A percentile compares a stretch with the other conserved stretches of the same genome.
Conservation (phyloP, 805 yeast genomes). For the Wickerhamiella hasegawae region DNA sequence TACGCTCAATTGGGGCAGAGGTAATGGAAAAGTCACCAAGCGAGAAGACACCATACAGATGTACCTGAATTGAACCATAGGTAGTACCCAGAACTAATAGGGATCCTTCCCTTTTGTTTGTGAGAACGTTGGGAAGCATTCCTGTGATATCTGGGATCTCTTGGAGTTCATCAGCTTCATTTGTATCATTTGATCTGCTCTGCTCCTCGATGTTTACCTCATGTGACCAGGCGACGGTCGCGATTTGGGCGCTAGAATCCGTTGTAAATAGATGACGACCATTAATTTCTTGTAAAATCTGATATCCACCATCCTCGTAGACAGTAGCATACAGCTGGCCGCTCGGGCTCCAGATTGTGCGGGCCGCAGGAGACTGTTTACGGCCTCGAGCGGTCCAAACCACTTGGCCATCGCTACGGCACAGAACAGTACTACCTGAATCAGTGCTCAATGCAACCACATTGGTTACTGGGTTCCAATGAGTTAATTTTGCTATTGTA, state of each 20-base stretch:
- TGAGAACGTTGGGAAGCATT: slow-evolving; percentile 6
- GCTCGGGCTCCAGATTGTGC: slow-evolving; percentile 24
- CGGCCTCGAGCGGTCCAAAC: slow-evolving; percentile 13
- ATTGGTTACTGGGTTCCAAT: slow-evolving; percentile 3
- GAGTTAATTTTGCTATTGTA: background rate
- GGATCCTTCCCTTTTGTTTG: slow-evolving; percentile 7
- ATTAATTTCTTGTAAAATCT: slow-evolving; percentile 31
- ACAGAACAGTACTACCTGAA: slow-evolving; percentile 5
- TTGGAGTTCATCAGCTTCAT: no score
- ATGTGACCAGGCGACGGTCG: background rate
- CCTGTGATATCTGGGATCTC: slow-evolving; percentile 1
- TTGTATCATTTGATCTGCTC: no score
- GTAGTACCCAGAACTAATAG: slow-evolving; percentile 18
- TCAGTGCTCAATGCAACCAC: slow-evolving; percentile 8
- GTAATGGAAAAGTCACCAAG: slow-evolving; percentile 15
- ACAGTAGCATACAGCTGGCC: slow-evolving; percentile 29
- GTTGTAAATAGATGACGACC: slow-evolving; percentile 18
- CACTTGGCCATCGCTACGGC: slow-evolving; percentile 14
- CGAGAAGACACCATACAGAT: slow-evolving; percentile 23
- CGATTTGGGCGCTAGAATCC: background rate
- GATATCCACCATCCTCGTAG: slow-evolving; percentile 29
- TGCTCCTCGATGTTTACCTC: background rate
- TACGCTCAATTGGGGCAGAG: slow-evolving; percentile 2
- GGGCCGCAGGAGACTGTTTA: slow-evolving; percentile 1
- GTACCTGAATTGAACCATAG: slow-evolving; percentile 16